Evolutionary conservation across 192 early-diverging fungal genomes (phyloP).

Genomic region (Chytriomyces sp.): DNA sequence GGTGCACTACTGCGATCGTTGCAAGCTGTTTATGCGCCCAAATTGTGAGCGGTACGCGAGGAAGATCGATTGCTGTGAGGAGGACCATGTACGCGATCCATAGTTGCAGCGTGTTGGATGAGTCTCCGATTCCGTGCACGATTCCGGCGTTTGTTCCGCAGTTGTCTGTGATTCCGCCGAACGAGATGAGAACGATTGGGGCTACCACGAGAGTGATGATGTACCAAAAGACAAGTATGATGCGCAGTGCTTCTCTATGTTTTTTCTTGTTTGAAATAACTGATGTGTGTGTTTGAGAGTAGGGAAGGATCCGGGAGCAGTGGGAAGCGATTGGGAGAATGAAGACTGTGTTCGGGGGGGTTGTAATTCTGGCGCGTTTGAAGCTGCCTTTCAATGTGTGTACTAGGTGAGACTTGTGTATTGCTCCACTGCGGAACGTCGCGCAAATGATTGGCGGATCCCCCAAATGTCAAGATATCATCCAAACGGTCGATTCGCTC

Average conservation of each 20-base stretch:
- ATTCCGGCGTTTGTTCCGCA: slow-evolving; percentile 3
- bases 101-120: background rate
- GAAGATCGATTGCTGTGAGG: slow-evolving; percentile 12
- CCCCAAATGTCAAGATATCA: background rate
- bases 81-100: slow-evolving; percentile 24
- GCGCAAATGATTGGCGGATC: background rate
- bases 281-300: background rate
- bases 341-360: background rate
- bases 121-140: slow-evolving; percentile 10
- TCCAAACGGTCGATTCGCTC: background rate
- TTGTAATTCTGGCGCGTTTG: background rate
- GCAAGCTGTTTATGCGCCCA: background rate
- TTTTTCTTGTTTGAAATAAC: background rate
- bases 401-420: no score
- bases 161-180: background rate
- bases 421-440: background rate
- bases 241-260: background rate
- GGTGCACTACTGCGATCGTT: background rate
- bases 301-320: background rate
- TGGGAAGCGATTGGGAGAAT: background rate
- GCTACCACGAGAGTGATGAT: background rate
- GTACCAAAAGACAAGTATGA: slow-evolving; percentile 12
- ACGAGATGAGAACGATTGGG: background rate
- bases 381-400: background rate
- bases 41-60: background rate